Conservation (phyloP, 345 rosid species). For the Aethionema arabicum region DNA sequence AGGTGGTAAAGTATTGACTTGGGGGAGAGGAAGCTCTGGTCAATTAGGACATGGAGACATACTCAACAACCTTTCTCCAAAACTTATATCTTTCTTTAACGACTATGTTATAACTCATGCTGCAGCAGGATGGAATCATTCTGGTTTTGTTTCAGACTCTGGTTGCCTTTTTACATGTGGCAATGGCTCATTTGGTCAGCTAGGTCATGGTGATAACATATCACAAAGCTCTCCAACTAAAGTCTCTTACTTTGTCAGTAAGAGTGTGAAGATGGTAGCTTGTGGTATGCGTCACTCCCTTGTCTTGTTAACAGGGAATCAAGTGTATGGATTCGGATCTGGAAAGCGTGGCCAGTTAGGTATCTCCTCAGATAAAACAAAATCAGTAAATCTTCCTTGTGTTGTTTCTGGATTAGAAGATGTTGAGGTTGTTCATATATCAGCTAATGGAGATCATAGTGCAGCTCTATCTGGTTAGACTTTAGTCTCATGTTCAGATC, state of each 20-base stretch:
- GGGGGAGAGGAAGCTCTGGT: slow-evolving; percentile 97
- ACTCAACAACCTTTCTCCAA: slow-evolving; percentile 47
- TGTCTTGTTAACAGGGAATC: slow-evolving; percentile 72
- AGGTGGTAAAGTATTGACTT: slow-evolving; percentile 72
- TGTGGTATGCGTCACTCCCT: slow-evolving; percentile 97
- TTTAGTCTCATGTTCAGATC: slow-evolving; percentile 2
- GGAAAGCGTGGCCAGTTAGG: slow-evolving; percentile 92
- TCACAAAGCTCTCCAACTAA: slow-evolving; percentile 52
- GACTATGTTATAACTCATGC: slow-evolving; percentile 44
- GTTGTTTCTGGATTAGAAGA: slow-evolving; percentile 51
- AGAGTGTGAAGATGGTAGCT: slow-evolving; percentile 59
- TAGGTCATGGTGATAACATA: slow-evolving; percentile 76
- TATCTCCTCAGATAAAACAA: slow-evolving; percentile 41
- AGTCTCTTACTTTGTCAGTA: slow-evolving; percentile 58
- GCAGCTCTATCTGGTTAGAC: slow-evolving; percentile 69
- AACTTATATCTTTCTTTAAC: slow-evolving; percentile 44
- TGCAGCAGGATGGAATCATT: slow-evolving; percentile 92
- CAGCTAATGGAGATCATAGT: slow-evolving; percentile 87
- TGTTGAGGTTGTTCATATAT: slow-evolving; percentile 47
- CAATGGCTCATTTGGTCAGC: slow-evolving; percentile 93
- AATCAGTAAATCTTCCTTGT: slow-evolving; percentile 56
- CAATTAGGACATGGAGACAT: slow-evolving; percentile 84
- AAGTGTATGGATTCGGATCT: slow-evolving; percentile 75
- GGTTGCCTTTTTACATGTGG: slow-evolving; percentile 80
- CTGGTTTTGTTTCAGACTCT: slow-evolving; percentile 75